phyloP scores from a whole-genome alignment of 2,329 filamentous ascomycete species.

The Bipolaris victoriae region DNA sequence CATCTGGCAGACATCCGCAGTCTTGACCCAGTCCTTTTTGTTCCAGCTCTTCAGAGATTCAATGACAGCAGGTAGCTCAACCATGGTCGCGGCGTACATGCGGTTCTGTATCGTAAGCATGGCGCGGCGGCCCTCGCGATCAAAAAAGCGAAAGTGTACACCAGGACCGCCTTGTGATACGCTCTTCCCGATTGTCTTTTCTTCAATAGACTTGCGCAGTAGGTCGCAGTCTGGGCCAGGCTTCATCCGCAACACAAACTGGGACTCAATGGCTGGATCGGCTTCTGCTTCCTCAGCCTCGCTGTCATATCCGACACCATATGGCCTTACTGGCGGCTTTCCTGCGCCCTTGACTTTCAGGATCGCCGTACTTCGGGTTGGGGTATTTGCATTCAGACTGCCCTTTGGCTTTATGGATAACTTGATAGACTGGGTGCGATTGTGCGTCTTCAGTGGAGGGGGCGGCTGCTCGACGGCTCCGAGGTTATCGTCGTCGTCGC shows the following conservation, averaged over 20 bases:
- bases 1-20: constrained; percentile 89
- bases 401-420: constrained; percentile 43
- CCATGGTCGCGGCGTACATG: constrained; percentile 76
- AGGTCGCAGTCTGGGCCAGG: constrained; percentile 87
- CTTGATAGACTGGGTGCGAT: constrained; percentile 39
- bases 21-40: constrained; percentile 83
- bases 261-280: constrained; percentile 87
- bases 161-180: constrained; percentile 72
- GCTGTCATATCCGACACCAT: constrained; percentile 93
- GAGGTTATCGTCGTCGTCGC: constrained; percentile 38
- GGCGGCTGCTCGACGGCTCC: constrained; percentile 13
- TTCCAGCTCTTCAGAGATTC: constrained; percentile 96
- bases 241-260: constrained; percentile 86
- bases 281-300: constrained; percentile 88
- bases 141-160: constrained; percentile 79
- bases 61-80: constrained; percentile 85
- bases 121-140: constrained; percentile 73
- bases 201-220: constrained; percentile 74
- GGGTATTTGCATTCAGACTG: constrained; percentile 15
- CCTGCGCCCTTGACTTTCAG: constrained; percentile 45
- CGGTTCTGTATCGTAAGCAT: constrained; percentile 72
- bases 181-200: constrained; percentile 75
- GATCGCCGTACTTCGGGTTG: constrained; percentile 33
- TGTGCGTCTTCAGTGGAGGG: constrained; percentile 16
- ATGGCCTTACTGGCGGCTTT: constrained; percentile 57